phyloP scores from a whole-genome alignment of 257 asterid species.

The Nicotiana otophora region DNA sequence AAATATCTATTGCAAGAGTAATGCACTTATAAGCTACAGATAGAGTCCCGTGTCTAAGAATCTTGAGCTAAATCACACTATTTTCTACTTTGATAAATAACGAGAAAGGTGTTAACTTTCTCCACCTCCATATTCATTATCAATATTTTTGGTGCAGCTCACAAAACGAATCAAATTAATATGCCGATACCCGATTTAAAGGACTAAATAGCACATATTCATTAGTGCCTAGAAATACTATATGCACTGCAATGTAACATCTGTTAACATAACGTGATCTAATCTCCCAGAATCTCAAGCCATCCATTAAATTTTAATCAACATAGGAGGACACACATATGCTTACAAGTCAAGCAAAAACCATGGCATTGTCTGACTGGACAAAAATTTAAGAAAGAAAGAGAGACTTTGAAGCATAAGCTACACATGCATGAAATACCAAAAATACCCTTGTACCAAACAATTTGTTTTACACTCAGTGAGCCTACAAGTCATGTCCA shows the following conservation, averaged over 20 bases:
- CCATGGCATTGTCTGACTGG: not conserved
- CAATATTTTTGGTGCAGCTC: not conserved
- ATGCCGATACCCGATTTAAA: not conserved
- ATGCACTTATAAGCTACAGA: not conserved
- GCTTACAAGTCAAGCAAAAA: not conserved
- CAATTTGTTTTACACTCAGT: not conserved
- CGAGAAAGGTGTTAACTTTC: not conserved
- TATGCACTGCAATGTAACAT: too few species aligned
- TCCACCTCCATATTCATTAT: not conserved
- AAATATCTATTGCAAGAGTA: not conserved
- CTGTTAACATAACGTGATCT: not conserved
- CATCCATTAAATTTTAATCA: not conserved
- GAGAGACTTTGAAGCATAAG: not conserved
- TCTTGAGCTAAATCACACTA: not conserved
- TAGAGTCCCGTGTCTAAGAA: not conserved
- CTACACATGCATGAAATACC: not conserved
- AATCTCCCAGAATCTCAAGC: not conserved
- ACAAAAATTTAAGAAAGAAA: not conserved
- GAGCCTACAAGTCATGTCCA: not conserved
- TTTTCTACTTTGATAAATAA: not conserved
- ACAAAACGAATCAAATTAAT: not conserved
- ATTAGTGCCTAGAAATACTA: too few species aligned
- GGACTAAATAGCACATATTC: not conserved
- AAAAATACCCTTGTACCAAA: not conserved
- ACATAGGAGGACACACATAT: not conserved